Evolutionary conservation across 2,329 filamentous ascomycete species (phyloP), one percentile per base, ranked within the genome.

Genomic region (Phoma herbarum): DNA sequence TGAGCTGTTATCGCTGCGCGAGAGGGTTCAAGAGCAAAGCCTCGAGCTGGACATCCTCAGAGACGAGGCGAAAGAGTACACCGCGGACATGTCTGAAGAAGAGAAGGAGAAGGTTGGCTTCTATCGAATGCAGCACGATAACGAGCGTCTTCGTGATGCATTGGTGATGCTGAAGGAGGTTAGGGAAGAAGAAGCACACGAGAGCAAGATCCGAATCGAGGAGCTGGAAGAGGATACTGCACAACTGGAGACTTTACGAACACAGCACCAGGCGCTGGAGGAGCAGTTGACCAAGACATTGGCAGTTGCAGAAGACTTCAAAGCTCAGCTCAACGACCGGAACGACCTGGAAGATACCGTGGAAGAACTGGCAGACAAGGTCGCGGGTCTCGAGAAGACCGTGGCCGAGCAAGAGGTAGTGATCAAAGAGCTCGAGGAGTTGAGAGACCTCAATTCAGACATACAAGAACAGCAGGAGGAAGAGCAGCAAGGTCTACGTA

Each of bases 371-470:
- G 31, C 31, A 7, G 31, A 35, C 31, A 35, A 35, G 31, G 16
- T 35, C 16, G 31, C 31, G 16, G 31, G 31, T 35, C 31, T 35
- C 2, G 31, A 35, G 31, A 35, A 35, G 31, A 35, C 16, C 6
- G 31, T 35, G 31, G 31, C 31, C 16, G 31, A 97, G 72, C 85
- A 97, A 50, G 90, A 90, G 70, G 87, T 87, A 18, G 88, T 90
- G 8, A 90, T 98, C 60, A 90, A 93, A 62, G 94, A 98, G 64
- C 84, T 98, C 11, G 92, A 97, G 75, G 92, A 86, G 60, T 80
- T 98, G 52, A 93, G 93, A 74, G 94, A 99, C 73, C 88, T 98
- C 67, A 96, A 92, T 68, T 93, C 98, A 70, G 95, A 99, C 77
- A 86, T 99, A 3, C 93, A 97, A 75, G 86, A 92, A 68, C 97